phyloP scores from a whole-genome alignment of 345 rosid genomes.

The Combretum micranthum region DNA sequence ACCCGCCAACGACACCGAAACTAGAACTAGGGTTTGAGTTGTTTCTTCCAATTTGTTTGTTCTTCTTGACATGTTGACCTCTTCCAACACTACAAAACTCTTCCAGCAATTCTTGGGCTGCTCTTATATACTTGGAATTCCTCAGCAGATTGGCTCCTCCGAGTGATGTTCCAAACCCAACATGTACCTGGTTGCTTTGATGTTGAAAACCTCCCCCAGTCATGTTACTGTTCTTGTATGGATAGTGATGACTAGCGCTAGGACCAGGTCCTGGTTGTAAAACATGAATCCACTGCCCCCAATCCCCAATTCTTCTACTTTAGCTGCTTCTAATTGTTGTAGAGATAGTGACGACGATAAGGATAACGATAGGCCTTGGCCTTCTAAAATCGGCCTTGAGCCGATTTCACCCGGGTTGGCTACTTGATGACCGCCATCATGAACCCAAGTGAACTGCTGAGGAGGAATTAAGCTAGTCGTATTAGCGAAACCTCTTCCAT shows the following conservation, averaged over 20 bases:
- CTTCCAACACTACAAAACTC: constrained; percentile 89
- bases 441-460: constrained; percentile 28
- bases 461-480: background rate
- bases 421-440: constrained; percentile 35
- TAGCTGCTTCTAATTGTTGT: constrained; percentile 61
- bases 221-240: constrained; percentile 33
- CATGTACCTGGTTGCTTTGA: constrained; percentile 17
- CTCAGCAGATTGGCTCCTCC: constrained; percentile 57
- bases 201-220: constrained; percentile 15
- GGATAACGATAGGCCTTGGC: constrained; percentile 80
- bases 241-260: background rate
- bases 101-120: constrained; percentile 79
- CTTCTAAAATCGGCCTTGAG: constrained; percentile 33
- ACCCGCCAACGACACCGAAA: too few species aligned
- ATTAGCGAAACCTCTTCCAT: background rate
- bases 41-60: constrained; percentile 33
- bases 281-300: constrained; percentile 44
- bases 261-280: constrained; percentile 30
- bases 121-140: constrained; percentile 57
- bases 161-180: constrained; percentile 41
- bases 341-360: constrained; percentile 53
- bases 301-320: constrained; percentile 69
- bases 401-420: constrained; percentile 41
- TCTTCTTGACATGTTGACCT: constrained; percentile 54
- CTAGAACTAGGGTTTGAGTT: constrained; percentile 57